Percentiles rank a stretch among this genome's conserved stretches.
Evolutionary conservation across 2,329 filamentous ascomycete species (phyloP).

Genomic region (Paradendryphiella salina): DNA sequence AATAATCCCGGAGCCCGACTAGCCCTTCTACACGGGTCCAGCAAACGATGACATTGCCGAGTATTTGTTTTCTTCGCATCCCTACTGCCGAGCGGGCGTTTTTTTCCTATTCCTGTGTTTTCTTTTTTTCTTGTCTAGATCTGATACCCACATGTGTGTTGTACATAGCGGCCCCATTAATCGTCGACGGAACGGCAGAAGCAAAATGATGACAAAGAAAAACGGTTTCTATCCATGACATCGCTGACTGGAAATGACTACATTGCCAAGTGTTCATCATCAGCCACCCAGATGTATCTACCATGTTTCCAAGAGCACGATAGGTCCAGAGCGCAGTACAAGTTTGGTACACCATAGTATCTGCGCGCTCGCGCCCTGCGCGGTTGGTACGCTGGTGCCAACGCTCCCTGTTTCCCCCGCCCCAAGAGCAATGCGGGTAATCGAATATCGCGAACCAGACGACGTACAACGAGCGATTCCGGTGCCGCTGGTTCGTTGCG

Average conservation of each 20-base stretch:
- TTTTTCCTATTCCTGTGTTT: background rate
- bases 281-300: too few species aligned
- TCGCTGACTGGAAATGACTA: too few species aligned
- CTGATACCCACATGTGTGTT: constrained; percentile 25
- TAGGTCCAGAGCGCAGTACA: too few species aligned
- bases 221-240: too few species aligned
- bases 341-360: too few species aligned
- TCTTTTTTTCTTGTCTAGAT: constrained; percentile 7
- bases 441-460: constrained; percentile 1
- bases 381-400: too few species aligned
- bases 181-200: background rate
- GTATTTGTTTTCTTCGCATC: constrained; percentile 14
- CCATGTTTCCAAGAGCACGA: too few species aligned
- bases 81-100: background rate
- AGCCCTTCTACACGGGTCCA: constrained; percentile 21
- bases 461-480: background rate
- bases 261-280: too few species aligned
- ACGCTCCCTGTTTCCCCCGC: background rate
- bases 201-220: background rate
- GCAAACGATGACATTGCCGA: constrained; percentile 1
- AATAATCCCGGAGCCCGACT: constrained; percentile 27
- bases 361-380: too few species aligned
- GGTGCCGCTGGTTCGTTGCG: background rate
- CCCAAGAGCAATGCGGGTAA: background rate
- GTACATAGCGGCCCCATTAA: background rate